Conservation (phyloP, 192 early-diverging fungal species). For the Anaeromyces robustus region DNA sequence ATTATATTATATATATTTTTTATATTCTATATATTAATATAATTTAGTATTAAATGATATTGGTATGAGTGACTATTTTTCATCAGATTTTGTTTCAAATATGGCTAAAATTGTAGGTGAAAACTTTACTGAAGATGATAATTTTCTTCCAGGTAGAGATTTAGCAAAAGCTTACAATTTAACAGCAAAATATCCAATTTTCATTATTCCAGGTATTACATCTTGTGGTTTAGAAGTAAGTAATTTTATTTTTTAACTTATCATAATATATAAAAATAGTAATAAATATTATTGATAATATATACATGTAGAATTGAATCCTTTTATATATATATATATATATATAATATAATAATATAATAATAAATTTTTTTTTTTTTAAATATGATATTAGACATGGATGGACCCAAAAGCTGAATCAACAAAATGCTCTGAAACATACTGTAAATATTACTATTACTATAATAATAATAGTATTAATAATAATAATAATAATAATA, state of each 20-base stretch:
- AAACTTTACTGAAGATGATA: background rate
- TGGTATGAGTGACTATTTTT: background rate
- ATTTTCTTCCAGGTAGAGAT: conserved; percentile 3
- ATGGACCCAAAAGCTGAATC: background rate
- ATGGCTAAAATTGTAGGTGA: background rate
- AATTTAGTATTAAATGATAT: background rate
- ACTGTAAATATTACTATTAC: background rate
- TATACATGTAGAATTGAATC: no score
- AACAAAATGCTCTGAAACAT: background rate
- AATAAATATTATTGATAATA: conserved; percentile 58
- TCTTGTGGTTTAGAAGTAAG: conserved; percentile 59
- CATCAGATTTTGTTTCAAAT: background rate
- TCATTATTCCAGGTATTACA: conserved; percentile 76
- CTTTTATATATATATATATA: background rate
- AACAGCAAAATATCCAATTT: conserved; percentile 29
- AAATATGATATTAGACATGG: background rate
- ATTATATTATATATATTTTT: no score
- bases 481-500: no score
- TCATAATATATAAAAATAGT: conserved; percentile 75
- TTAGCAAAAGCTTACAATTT: background rate
- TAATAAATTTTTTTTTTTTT: background rate
- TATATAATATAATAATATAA: background rate
- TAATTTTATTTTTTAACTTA: conserved; percentile 48
- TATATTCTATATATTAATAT: no score
- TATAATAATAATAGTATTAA: no score